phyloP scores from a whole-genome alignment of 208 protist species.

The Entamoeba moshkovskii region DNA sequence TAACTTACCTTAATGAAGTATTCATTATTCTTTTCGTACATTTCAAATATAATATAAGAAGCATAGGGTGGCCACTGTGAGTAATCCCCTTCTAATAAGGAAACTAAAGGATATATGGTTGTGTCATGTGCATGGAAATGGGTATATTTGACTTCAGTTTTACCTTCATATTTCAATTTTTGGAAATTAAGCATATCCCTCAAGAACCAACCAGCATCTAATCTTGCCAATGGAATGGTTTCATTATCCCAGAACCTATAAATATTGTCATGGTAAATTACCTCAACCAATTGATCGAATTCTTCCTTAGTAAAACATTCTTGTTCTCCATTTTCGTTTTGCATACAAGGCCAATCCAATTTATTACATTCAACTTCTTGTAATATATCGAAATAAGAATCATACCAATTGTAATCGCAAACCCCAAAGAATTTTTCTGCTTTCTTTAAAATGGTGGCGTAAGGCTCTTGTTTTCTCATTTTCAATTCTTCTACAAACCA shows the following conservation, averaged over 20 bases:
- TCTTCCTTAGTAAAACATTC: background rate
- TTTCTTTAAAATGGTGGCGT: background rate
- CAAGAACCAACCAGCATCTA: background rate
- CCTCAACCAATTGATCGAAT: background rate
- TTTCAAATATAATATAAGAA: background rate
- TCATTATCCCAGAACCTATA: background rate
- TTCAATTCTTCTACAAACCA: background rate
- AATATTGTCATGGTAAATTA: background rate
- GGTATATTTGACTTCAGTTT: background rate
- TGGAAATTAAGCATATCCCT: background rate
- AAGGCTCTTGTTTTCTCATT: background rate
- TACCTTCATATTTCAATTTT: background rate
- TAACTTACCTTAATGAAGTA: background rate
- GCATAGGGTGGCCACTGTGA: background rate
- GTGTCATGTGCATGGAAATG: background rate
- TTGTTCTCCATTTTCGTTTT: background rate
- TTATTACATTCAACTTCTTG: background rate
- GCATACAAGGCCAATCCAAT: background rate
- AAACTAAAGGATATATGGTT: background rate
- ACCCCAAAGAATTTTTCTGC: background rate
- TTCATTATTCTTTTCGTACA: background rate
- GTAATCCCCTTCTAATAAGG: background rate
- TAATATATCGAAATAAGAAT: background rate
- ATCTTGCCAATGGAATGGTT: background rate
- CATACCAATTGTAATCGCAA: background rate